Evolutionary conservation across 352 stramenopile genomes (phyloP).

Genomic region (Pythium sukuiense): DNA sequence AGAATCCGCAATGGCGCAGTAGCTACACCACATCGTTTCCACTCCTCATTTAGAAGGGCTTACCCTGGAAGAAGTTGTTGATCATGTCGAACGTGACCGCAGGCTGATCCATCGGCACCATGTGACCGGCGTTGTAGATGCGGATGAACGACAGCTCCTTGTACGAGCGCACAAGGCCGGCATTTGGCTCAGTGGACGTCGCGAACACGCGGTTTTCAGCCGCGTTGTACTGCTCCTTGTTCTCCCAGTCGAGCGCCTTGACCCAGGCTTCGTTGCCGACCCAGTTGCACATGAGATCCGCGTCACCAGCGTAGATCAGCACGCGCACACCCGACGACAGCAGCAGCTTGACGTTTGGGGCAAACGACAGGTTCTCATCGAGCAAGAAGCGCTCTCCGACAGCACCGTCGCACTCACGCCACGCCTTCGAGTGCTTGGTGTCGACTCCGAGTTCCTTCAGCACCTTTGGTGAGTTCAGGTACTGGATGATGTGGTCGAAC

Average conservation of each 20-base stretch:
- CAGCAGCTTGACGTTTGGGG: slow-evolving; percentile 72
- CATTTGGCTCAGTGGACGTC: slow-evolving; percentile 15
- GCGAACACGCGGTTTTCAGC: slow-evolving; percentile 21
- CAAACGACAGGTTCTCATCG: slow-evolving; percentile 96
- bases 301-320: slow-evolving; percentile 93
- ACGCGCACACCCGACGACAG: slow-evolving; percentile 59
- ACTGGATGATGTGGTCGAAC: slow-evolving; percentile 65
- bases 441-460: slow-evolving; percentile 66
- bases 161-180: slow-evolving; percentile 33
- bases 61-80: slow-evolving; percentile 49
- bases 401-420: slow-evolving; percentile 91
- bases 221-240: slow-evolving; percentile 70
- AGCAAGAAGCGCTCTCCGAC: slow-evolving; percentile 90
- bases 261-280: slow-evolving; percentile 91
- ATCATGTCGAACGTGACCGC: slow-evolving; percentile 50
- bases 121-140: slow-evolving; percentile 52
- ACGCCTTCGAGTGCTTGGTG: slow-evolving; percentile 56
- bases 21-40: slow-evolving; percentile 51
- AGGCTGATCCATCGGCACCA: slow-evolving; percentile 54
- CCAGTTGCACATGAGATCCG: slow-evolving; percentile 96
- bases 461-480: slow-evolving; percentile 49
- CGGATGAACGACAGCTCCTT: slow-evolving; percentile 42
- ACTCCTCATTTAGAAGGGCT: slow-evolving; percentile 29
- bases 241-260: slow-evolving; percentile 81
- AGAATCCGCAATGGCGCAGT: slow-evolving; percentile 35